A percentile compares a stretch with the other conserved stretches of the same genome.
phyloP scores from a whole-genome alignment of 495 filamentous ascomycete species.

The Extremus antarcticus region DNA sequence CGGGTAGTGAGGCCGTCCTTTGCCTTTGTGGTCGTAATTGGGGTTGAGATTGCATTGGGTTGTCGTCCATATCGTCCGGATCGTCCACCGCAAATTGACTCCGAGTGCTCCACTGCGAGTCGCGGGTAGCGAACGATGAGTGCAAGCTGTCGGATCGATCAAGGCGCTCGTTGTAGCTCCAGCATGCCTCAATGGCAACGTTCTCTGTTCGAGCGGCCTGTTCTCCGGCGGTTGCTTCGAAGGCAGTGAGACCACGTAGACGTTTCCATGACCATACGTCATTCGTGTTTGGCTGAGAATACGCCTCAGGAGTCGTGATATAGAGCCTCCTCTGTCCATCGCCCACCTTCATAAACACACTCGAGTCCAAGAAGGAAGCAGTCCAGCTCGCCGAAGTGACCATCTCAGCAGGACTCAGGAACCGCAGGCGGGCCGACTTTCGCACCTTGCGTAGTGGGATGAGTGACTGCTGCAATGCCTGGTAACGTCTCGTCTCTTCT shows the following conservation, averaged over 20 bases:
- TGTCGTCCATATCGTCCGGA: not conserved
- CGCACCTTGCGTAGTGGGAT: conserved; percentile 60
- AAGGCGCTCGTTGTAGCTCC: conserved; percentile 41
- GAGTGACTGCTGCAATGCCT: conserved; percentile 43
- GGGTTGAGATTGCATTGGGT: not conserved
- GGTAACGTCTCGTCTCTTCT: conserved; percentile 2
- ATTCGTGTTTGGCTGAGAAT: conserved; percentile 42
- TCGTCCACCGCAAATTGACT: conserved; percentile 4
- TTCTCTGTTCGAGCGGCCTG: conserved; percentile 28
- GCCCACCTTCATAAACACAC: conserved; percentile 49
- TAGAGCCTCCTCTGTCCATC: conserved; percentile 49
- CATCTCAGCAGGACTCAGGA: conserved; percentile 54
- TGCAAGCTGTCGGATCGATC: conserved; percentile 38
- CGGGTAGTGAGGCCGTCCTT: conserved; percentile 41
- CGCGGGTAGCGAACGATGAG: conserved; percentile 31
- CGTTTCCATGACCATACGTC: conserved; percentile 47
- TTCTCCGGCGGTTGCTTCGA: conserved; percentile 24
- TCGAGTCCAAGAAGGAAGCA: conserved; percentile 50
- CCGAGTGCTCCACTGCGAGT: conserved; percentile 20
- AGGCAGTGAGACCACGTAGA: conserved; percentile 19
- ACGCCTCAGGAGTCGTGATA: conserved; percentile 54
- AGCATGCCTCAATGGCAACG: conserved; percentile 43
- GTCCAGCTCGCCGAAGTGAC: conserved; percentile 56
- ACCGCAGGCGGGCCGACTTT: conserved; percentile 54
- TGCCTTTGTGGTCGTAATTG: not conserved